Base-by-base conservation (phyloP, 768 basidiomycete species). In the Phylloporus sp. region DNA sequence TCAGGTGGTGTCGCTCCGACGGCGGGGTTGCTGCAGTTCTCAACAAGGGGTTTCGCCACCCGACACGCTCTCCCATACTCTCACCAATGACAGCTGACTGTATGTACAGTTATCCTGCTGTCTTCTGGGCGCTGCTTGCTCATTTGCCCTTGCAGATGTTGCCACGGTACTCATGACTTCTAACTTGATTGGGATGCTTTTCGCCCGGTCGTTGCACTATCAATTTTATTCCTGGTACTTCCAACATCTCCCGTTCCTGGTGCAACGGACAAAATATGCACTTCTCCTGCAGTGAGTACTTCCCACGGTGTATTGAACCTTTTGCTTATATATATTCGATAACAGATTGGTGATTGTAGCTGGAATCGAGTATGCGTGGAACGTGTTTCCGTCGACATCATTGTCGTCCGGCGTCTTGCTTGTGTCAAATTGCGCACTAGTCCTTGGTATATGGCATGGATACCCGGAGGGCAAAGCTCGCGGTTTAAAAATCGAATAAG, bases 201-300 rank as follows among this genome's bases (percentile, higher is more conserved):
- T 90, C 63, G 90, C 96, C 18, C 81, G 96, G 17, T 97, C 95
- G 9, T 70, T 99, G 35, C 96, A 99, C 63, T 97, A 97, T 63
- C 96, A 99, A 56, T 99, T 99, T 67, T 96, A 96, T 65, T 84
- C 89, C 6, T 99, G 96, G 96, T 97, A 97, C 63, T 90, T 86
- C 9, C 85, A 89, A 46, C 90, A 94, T 57, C 64, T 95, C 27
- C 91, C 95, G 1, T 84, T 94, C 60, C 66, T 98, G 23, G 71
- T 80, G 4, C 93, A 82, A 77, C 81, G 81, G 61, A 84, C 86
- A 5, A 73, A 68, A 42, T 87, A 79, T 62, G 85, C 86, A 14
- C 38, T 77, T 13, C 23, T 69, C 22, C 15, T 86, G 29, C 86
- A 81, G 90, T 88, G 59, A 50, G 78, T 68, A 37, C n/a, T n/a